Evolutionary conservation across 805 yeast genomes (phyloP).

Genomic region (Kodamaea sagamina): DNA sequence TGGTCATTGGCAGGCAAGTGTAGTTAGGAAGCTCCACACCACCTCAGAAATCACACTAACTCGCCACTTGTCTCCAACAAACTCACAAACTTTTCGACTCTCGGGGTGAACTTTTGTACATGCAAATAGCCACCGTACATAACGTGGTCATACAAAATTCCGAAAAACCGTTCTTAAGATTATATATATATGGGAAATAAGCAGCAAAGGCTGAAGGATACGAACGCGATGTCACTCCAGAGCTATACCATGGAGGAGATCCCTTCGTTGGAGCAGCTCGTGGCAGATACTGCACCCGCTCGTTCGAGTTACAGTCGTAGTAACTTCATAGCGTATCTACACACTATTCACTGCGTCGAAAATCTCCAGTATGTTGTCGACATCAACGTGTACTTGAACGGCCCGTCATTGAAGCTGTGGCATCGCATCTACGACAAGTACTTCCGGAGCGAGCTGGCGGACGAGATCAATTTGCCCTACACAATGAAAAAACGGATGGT

Average conservation of each 20-base stretch:
- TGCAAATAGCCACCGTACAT: constrained; percentile 3
- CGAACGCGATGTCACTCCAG: constrained; percentile 7
- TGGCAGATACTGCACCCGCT: constrained; percentile 3
- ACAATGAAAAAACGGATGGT: constrained; percentile 22
- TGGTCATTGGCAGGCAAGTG: too few species aligned
- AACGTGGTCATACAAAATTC: constrained; percentile 9
- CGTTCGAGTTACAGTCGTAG: constrained; percentile 9
- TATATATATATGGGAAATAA: neutral
- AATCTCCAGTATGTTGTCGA: constrained; percentile 37
- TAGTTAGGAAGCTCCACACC: too few species aligned
- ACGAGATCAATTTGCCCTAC: constrained; percentile 38
- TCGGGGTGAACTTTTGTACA: too few species aligned
- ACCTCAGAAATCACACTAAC: too few species aligned
- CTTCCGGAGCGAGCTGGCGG: constrained; percentile 29
- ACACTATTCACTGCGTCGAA: constrained; percentile 37
- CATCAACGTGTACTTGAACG: constrained; percentile 22
- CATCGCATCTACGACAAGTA: constrained; percentile 26
- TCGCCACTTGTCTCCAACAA: too few species aligned
- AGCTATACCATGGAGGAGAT: constrained; percentile 6
- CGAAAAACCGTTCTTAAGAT: neutral
- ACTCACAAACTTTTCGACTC: too few species aligned
- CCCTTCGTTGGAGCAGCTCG: constrained; percentile 11
- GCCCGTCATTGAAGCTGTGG: too few species aligned
- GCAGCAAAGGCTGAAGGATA: neutral
- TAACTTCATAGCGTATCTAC: constrained; percentile 29